Conservation (phyloP, 345 rosid genomes). For the Acer saccharum region DNA sequence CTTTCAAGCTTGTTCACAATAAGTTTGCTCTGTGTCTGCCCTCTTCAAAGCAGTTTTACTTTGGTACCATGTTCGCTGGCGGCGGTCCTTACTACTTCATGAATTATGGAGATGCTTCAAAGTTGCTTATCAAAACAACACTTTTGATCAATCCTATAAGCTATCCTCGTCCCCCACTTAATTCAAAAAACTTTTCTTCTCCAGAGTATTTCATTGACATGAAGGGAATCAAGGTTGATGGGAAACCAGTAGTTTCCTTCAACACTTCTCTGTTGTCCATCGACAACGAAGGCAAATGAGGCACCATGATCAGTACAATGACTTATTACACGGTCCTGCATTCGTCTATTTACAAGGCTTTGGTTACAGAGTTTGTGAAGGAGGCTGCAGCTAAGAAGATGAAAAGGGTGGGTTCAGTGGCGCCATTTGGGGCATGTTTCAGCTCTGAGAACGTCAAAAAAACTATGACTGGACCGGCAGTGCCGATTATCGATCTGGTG, state of each 20-base stretch:
- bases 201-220: constrained; percentile 38
- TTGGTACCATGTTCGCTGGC: constrained; percentile 39
- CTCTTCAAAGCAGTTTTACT: constrained; percentile 14
- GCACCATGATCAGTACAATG: constrained; percentile 35
- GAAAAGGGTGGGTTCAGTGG: constrained; percentile 22
- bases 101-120: constrained; percentile 19
- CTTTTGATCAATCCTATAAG: constrained; percentile 30
- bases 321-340: constrained; percentile 29
- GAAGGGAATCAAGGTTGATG: constrained; percentile 26
- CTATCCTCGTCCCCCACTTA: constrained; percentile 14
- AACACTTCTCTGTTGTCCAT: constrained; percentile 23
- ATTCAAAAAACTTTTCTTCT: constrained; percentile 20
- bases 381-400: constrained; percentile 22
- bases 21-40: constrained; percentile 49
- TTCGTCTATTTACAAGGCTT: constrained; percentile 26
- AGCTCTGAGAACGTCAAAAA: neutral
- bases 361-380: constrained; percentile 16
- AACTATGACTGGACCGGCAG: constrained; percentile 26
- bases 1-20: constrained; percentile 22
- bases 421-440: constrained; percentile 34
- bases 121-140: constrained; percentile 13
- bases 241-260: constrained; percentile 16
- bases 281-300: constrained; percentile 25
- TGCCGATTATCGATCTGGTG: constrained; percentile 29
- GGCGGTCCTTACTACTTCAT: constrained; percentile 32